phyloP scores from a whole-genome alignment of 148 eudicot genomes.

The Euryodendron excelsum region DNA sequence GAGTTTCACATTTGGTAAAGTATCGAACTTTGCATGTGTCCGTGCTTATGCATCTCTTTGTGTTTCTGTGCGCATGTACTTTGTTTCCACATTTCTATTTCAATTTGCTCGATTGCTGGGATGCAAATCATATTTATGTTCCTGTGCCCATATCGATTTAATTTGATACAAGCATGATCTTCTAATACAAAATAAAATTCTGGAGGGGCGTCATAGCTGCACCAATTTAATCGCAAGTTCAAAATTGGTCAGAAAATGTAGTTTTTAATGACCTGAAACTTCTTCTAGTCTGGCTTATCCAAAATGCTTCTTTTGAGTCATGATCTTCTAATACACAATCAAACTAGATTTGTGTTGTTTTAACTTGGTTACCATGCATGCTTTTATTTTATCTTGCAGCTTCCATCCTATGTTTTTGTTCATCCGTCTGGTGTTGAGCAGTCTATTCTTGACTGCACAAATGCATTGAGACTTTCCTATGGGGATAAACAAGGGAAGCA shows the following conservation, averaged over 20 bases:
- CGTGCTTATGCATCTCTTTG: not conserved
- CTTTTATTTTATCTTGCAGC: slow-evolving; percentile 26
- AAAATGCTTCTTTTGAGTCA: not conserved
- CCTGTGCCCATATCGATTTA: not conserved
- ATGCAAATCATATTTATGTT: not conserved
- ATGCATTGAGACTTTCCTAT: slow-evolving; percentile 45
- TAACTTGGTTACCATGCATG: not conserved
- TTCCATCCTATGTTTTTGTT: slow-evolving; percentile 44
- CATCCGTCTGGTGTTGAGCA: slow-evolving; percentile 57
- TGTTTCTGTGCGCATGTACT: not conserved
- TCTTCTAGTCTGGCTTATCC: not conserved
- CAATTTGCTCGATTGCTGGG: not conserved
- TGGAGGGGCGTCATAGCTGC: not conserved
- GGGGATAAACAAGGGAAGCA: slow-evolving; percentile 52
- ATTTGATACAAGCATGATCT: not conserved
- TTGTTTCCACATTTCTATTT: not conserved
- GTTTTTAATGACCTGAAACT: slow-evolving; percentile 3
- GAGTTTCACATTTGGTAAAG: not conserved
- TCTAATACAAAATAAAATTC: not conserved
- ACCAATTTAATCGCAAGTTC: not conserved
- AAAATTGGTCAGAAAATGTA: not conserved
- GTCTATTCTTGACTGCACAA: slow-evolving; percentile 41
- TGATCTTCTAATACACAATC: not conserved
- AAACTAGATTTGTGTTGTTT: not conserved
- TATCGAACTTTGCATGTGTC: not conserved